These are phyloP conservation scores for Vigna angularis DNA, from an alignment of 306 rosid species.

Conservation along the genomic window DNA sequence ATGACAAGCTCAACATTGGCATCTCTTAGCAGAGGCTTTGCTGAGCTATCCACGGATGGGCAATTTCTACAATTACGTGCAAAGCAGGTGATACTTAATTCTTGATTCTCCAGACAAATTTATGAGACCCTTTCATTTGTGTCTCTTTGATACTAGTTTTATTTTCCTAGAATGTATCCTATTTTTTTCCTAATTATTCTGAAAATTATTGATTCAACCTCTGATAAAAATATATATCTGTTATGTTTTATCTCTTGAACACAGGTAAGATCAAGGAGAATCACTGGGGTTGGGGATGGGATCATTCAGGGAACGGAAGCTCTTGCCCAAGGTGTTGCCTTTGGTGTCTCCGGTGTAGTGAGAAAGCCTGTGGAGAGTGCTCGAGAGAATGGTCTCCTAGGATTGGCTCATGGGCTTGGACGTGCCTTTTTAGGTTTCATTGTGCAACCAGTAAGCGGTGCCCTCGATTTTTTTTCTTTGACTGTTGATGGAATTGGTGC, in stretches of 20 bases:
- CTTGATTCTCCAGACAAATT: not conserved
- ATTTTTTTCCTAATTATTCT: too few relatives aligned
- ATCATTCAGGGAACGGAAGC: conserved; percentile 96
- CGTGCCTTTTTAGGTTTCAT: conserved; percentile 89
- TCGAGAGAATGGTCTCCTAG: conserved; percentile 88
- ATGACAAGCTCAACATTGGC: conserved; percentile 98
- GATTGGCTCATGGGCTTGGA: conserved; percentile 95
- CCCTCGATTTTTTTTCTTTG: conserved; percentile 93
- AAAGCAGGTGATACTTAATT: conserved; percentile 66
- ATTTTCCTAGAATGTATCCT: not conserved
- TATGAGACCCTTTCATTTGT: not conserved
- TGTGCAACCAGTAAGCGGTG: conserved; percentile 98
- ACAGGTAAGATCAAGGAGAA: conserved; percentile 92
- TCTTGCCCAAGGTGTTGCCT: conserved; percentile 95
- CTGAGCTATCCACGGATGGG: conserved; percentile 98
- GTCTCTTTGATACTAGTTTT: not conserved
- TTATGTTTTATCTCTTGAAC: not conserved
- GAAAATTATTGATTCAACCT: too few relatives aligned
- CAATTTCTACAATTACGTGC: conserved; percentile 91
- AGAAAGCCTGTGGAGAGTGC: conserved; percentile 96
- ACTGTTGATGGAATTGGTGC: conserved; percentile 99
- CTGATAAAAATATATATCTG: too few relatives aligned
- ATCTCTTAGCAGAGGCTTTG: conserved; percentile 95
- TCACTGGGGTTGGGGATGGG: conserved; percentile 97
- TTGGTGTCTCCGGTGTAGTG: conserved; percentile 93